A percentile compares a stretch with the other conserved stretches of the same genome.
These are phyloP conservation scores for Periconia sp. DNA, from an alignment of 2,329 filamentous ascomycete species.

Conservation along the genomic window DNA sequence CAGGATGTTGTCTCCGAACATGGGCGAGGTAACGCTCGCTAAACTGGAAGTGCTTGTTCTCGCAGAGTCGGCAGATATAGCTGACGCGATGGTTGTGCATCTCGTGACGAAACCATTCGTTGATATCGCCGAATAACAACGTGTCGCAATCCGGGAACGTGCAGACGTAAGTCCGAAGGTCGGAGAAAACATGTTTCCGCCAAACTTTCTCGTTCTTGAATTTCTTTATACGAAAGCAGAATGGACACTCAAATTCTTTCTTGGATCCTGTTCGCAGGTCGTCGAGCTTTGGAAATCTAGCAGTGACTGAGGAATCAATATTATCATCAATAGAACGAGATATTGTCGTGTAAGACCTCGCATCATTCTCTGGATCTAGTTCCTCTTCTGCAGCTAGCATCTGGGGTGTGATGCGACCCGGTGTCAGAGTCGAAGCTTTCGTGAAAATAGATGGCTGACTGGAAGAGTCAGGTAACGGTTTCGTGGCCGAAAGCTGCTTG, in stretches of 20 bases:
- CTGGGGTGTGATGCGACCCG: constrained; percentile 11
- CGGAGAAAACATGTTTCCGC: constrained; percentile 21
- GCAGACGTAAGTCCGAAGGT: constrained; percentile 25
- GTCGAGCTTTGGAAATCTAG: constrained; percentile 17
- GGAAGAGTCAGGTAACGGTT: constrained; percentile 1
- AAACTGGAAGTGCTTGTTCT: constrained; percentile 1
- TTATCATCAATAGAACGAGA: constrained; percentile 17
- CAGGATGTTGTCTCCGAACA: constrained; percentile 11
- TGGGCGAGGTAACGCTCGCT: constrained; percentile 14
- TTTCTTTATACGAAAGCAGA: constrained; percentile 19
- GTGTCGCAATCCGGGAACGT: constrained; percentile 18
- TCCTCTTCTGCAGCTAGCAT: constrained; percentile 11
- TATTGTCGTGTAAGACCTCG: constrained; percentile 17
- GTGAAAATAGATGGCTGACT: constrained; percentile 21
- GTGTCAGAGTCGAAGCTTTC: constrained; percentile 16
- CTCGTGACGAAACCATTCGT: constrained; percentile 27
- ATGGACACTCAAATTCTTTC: constrained; percentile 23
- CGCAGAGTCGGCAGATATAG: constrained; percentile 18
- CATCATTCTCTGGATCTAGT: constrained; percentile 18
- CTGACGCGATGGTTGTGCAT: constrained; percentile 19
- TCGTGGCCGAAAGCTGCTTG: not conserved
- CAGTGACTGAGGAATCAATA: constrained; percentile 4
- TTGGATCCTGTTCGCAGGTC: constrained; percentile 8
- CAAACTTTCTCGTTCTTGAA: constrained; percentile 18
- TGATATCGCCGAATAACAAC: constrained; percentile 17